Base-by-base conservation (phyloP, 2,329 filamentous ascomycete genomes). In the Scytalidium lignicola region DNA sequence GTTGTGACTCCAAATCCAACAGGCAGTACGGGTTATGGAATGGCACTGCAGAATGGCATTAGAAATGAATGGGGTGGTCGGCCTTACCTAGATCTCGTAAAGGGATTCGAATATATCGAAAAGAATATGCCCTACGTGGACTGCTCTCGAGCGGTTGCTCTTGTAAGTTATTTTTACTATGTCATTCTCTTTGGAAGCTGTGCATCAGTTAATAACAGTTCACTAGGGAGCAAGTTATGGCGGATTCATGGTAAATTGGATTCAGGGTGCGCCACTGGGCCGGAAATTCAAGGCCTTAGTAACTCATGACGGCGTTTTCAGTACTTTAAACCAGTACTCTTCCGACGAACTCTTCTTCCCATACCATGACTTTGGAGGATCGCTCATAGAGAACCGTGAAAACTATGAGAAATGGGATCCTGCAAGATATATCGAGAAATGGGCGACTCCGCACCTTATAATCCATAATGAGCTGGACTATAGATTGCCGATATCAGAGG, bases 391-490 rank as follows among this genome's bases (percentile, higher is more conserved):
- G 21, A 79, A 80, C 59, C 75, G 82, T 32, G 74, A 78, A 13
- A 76, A 72, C 20, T 90, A 88, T 61, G 79, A 80, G 61, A 79
- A 77, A 57, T 90, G 82, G 81, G 85, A 90, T 64, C 86, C 86
- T 0, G 74, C 85, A 1, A 41, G 19, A 70, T 73, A 60, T 44
- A 29, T 59, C 4, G 70, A 73, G 46, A 72, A 78, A 46, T 77
- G 80, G 51, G 73, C 79, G 1, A 96, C 91, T 1, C 93, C 93
- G 1, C 85, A 93, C 68, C 74, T 99, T 53, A 83, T 95, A 52
- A 90, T 97, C 48, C 92, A 97, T 68, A 92, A 83, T 62, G 89
- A 93, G 60, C 76, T 93, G 26, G 92, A 97, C 67, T 97, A 96
- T 65, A 80, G 92, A 17, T 72, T 96, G 21, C 86, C 90, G 1